phyloP scores from a whole-genome alignment of 2,329 filamentous ascomycete genomes.

The Pseudogymnoascus sp. region DNA sequence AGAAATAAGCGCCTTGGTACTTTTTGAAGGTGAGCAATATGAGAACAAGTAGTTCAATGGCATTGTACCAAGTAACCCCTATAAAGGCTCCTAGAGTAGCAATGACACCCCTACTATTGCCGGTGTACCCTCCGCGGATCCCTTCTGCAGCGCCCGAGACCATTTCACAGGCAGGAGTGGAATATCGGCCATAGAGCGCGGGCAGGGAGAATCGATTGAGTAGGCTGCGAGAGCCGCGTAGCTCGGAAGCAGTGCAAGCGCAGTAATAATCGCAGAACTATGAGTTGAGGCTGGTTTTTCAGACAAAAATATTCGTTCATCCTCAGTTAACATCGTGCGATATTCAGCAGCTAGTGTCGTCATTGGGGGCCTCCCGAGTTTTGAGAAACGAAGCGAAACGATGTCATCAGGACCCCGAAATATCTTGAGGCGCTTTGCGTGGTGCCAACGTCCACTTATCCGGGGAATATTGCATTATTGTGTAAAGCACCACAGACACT shows the following conservation, averaged over 20 bases:
- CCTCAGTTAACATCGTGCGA: neutral
- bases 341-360: neutral
- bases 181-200: neutral
- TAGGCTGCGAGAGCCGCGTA: neutral
- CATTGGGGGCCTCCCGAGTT: neutral
- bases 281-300: neutral
- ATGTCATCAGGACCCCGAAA: constrained; percentile 4
- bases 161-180: neutral
- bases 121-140: neutral
- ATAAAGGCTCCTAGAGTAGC: constrained; percentile 23
- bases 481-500: neutral
- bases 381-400: neutral
- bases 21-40: constrained; percentile 31
- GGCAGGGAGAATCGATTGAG: neutral
- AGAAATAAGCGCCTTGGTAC: constrained; percentile 32
- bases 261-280: neutral
- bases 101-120: neutral
- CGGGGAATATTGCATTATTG: neutral
- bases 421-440: neutral
- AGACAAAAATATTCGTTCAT: neutral
- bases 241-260: neutral
- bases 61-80: constrained; percentile 30
- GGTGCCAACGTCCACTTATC: neutral
- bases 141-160: neutral
- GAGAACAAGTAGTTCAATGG: constrained; percentile 30